phyloP scores from a whole-genome alignment of 2,329 filamentous ascomycete species.

The Penicillium brasilianum region DNA sequence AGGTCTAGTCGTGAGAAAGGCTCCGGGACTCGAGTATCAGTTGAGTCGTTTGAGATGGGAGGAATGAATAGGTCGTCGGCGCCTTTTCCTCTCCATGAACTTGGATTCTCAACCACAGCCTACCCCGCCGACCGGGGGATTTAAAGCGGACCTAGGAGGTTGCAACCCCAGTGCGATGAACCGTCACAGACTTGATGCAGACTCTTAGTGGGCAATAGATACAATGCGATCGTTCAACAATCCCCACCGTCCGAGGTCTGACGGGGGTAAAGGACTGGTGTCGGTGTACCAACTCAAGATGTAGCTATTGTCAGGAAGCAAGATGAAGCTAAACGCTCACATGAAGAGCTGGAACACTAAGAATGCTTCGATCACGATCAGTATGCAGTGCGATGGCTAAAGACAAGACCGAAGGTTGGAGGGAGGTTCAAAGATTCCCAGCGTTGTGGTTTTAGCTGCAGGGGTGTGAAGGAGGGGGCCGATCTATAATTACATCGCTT shows the following conservation, averaged over 20 bases:
- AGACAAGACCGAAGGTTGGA: conserved; percentile 15
- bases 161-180: not conserved
- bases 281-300: not conserved
- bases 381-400: conserved; percentile 6
- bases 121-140: not conserved
- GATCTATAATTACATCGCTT: conserved; percentile 11
- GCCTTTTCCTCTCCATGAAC: conserved; percentile 29
- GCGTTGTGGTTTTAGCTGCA: conserved; percentile 5
- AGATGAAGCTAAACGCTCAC: not conserved
- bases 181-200: not conserved
- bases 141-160: not conserved
- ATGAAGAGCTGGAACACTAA: not conserved
- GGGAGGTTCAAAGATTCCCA: conserved; percentile 28
- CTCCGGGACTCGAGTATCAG: not conserved
- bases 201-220: not conserved
- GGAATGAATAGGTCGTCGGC: conserved; percentile 7
- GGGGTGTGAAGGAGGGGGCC: conserved; percentile 2
- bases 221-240: not conserved
- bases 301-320: not conserved
- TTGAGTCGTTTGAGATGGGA: not conserved
- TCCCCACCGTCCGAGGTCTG: not conserved
- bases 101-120: conserved; percentile 9
- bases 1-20: not conserved
- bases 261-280: not conserved
- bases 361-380: not conserved